Conservation (phyloP, 306 rosid genomes). For the Oxytropis ochrocephala region DNA sequence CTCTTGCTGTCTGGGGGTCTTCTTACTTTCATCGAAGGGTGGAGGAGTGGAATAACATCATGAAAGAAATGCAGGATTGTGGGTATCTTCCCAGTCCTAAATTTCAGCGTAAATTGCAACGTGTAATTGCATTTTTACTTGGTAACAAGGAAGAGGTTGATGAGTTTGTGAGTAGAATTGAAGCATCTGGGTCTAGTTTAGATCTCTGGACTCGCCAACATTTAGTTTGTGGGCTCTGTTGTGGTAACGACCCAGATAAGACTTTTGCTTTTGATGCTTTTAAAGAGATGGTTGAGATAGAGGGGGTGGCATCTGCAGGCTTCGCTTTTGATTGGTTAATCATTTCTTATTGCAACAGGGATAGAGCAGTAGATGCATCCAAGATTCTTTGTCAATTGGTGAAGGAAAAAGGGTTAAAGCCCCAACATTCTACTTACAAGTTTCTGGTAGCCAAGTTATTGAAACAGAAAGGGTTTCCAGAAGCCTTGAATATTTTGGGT, state of each 20-base stretch:
- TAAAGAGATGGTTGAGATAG: constrained; percentile 52
- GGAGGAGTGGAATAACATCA: constrained; percentile 45
- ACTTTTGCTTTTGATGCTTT: constrained; percentile 56
- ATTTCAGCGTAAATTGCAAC: constrained; percentile 29
- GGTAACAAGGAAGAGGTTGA: constrained; percentile 41
- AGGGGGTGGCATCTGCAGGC: constrained; percentile 35
- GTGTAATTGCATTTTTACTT: constrained; percentile 44
- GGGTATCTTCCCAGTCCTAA: constrained; percentile 44
- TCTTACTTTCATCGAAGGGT: constrained; percentile 44
- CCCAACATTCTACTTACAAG: constrained; percentile 67
- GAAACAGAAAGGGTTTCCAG: constrained; percentile 48
- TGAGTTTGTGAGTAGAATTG: constrained; percentile 41
- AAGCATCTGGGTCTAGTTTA: constrained; percentile 33
- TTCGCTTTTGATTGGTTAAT: constrained; percentile 45
- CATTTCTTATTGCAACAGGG: constrained; percentile 47
- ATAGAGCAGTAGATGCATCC: constrained; percentile 52
- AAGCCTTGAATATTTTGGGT: constrained; percentile 58
- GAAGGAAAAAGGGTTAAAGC: constrained; percentile 41
- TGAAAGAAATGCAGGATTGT: constrained; percentile 55
- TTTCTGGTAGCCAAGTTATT: constrained; percentile 44
- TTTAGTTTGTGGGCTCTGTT: constrained; percentile 54
- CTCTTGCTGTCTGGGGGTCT: constrained; percentile 50
- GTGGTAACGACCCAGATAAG: constrained; percentile 48
- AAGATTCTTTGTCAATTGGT: constrained; percentile 41
- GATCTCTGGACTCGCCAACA: constrained; percentile 50